These are phyloP conservation scores for Sporormia fimetaria DNA, from an alignment of 495 filamentous ascomycete genomes.

Conservation along the genomic window DNA sequence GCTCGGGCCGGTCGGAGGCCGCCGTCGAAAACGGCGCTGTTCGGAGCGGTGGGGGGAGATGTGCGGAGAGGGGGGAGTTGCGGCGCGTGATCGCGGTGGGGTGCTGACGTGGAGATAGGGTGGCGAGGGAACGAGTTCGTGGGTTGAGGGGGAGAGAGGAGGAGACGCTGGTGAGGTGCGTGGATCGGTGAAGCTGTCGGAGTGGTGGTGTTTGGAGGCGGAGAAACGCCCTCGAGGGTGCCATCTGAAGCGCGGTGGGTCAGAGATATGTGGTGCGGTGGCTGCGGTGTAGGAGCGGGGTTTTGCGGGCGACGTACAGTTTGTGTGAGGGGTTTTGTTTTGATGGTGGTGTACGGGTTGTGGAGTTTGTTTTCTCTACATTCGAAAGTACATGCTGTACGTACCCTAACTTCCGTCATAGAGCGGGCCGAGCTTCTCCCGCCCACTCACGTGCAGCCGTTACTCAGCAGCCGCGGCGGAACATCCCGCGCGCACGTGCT, in stretches of 20 bases:
- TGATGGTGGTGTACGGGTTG: constrained; percentile 9
- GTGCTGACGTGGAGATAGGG: constrained; percentile 1
- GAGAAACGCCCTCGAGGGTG: constrained; percentile 19
- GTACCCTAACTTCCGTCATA: constrained; percentile 9
- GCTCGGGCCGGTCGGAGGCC: constrained; percentile 10
- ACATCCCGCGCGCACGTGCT: no score
- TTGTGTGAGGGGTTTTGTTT: no score
- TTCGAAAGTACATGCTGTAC: background rate
- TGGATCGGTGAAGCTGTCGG: constrained; percentile 7
- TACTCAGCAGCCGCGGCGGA: no score
- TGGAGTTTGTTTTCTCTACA: background rate
- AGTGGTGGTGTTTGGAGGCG: background rate
- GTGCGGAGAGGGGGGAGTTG: background rate
- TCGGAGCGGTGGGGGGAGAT: background rate
- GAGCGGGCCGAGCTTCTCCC: background rate
- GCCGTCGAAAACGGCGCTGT: background rate
- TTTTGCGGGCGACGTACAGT: no score
- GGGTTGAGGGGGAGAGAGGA: constrained; percentile 5
- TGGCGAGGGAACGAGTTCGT: background rate
- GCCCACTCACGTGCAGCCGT: constrained; percentile 6
- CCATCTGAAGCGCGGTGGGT: constrained; percentile 4
- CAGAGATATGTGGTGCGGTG: no score
- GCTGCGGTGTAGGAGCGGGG: no score
- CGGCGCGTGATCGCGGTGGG: background rate
- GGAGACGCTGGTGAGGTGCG: no score